Conservation (phyloP, 169 alveolate genomes). For the Condylostoma magnum region DNA sequence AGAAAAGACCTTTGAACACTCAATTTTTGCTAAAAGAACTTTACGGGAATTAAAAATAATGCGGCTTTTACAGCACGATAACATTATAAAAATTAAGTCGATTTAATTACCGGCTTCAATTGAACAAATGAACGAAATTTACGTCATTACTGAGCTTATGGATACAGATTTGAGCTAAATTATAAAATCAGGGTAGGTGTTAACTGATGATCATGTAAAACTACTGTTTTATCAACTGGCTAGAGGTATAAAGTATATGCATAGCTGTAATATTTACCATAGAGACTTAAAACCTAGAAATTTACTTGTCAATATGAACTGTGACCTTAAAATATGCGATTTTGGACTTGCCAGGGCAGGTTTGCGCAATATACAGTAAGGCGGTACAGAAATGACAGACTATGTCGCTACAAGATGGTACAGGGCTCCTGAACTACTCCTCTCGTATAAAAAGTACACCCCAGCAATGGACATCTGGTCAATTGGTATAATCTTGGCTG, state of each 20-base stretch:
- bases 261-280: constrained; percentile 60
- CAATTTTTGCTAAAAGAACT: constrained; percentile 68
- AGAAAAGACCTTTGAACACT: constrained; percentile 80
- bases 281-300: constrained; percentile 80
- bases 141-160: constrained; percentile 53
- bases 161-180: constrained; percentile 68
- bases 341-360: constrained; percentile 73
- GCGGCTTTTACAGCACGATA: constrained; percentile 64
- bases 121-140: constrained; percentile 47
- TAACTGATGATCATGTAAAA: constrained; percentile 67
- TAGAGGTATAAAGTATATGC: constrained; percentile 69
- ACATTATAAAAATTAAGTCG: constrained; percentile 53
- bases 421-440: constrained; percentile 79
- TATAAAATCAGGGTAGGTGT: constrained; percentile 36
- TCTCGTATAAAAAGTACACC: constrained; percentile 59
- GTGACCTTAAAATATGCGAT: constrained; percentile 76
- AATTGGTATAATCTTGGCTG: constrained; percentile 81
- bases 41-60: constrained; percentile 72
- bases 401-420: constrained; percentile 83
- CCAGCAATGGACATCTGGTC: constrained; percentile 79
- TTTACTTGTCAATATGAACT: constrained; percentile 58
- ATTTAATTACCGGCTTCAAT: constrained; percentile 45
- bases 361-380: constrained; percentile 30
- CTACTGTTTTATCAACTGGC: constrained; percentile 63
- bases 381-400: constrained; percentile 48